Percentiles rank a stretch among this genome's conserved stretches.
Conservation (phyloP, 768 basidiomycete species). For the Melanogaster broomeanus region DNA sequence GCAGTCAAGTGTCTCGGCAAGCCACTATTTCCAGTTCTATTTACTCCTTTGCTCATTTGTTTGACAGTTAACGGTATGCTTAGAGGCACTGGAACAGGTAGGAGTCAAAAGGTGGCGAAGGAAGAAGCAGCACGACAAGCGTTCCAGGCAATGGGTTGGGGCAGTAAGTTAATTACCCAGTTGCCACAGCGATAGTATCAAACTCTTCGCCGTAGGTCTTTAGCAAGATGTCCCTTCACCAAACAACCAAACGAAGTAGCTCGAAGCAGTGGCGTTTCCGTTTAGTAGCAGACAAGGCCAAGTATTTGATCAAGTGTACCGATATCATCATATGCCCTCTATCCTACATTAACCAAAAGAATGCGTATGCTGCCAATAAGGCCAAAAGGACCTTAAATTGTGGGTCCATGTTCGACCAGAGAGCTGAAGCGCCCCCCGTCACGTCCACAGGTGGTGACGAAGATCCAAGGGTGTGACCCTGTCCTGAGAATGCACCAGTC, state of each 20-base stretch:
- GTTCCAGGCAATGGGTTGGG: conserved; percentile 55
- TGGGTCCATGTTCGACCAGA: conserved; percentile 56
- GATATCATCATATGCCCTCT: not conserved
- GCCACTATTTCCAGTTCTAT: conserved; percentile 16
- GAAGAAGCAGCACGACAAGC: conserved; percentile 68
- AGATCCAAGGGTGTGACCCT: conserved; percentile 68
- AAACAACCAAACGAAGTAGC: not conserved
- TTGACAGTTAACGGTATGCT: conserved; percentile 51
- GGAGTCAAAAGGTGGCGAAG: conserved; percentile 66
- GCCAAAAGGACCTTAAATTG: conserved; percentile 67
- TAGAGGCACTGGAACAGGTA: conserved; percentile 51
- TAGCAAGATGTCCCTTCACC: not conserved
- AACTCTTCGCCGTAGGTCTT: conserved; percentile 13
- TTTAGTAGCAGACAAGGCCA: not conserved
- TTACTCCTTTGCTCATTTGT: conserved; percentile 1
- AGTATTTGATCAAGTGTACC: not conserved
- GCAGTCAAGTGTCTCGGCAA: conserved; percentile 53
- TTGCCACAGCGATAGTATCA: not conserved
- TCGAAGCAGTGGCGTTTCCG: not conserved
- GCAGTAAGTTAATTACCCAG: conserved; percentile 21
- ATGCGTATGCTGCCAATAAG: conserved; percentile 61
- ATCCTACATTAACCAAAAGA: conserved; percentile 47
- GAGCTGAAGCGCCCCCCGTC: conserved; percentile 35
- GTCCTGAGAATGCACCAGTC: conserved; percentile 60
- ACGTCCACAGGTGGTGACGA: conserved; percentile 37